Evolutionary conservation across 208 protist genomes (phyloP).

Genomic region (Trypanosoma conorhini): DNA sequence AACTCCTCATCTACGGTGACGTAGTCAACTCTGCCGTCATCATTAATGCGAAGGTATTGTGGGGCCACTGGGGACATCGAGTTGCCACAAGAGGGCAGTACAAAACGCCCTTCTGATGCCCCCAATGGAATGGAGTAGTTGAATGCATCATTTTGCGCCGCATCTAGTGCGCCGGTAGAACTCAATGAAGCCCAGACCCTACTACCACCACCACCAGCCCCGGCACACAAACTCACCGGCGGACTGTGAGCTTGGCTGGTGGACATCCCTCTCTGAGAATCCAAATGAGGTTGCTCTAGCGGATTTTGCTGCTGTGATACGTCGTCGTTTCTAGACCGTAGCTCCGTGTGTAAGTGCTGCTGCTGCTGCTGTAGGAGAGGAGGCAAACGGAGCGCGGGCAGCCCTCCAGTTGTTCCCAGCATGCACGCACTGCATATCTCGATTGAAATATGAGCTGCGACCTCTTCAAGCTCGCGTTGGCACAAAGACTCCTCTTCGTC

Average conservation of each 20-base stretch:
- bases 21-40: constrained; percentile 79
- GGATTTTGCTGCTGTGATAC: background rate
- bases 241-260: constrained; percentile 16
- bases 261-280: constrained; percentile 4
- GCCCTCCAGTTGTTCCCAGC: background rate
- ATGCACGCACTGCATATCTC: constrained; percentile 71
- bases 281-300: constrained; percentile 16
- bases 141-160: constrained; percentile 77
- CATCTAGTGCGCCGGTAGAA: constrained; percentile 58
- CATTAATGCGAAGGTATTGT: constrained; percentile 85
- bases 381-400: background rate
- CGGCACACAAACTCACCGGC: constrained; percentile 12
- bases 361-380: background rate
- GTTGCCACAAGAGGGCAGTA: constrained; percentile 52
- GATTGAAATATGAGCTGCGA: constrained; percentile 62
- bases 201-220: background rate
- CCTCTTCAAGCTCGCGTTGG: constrained; percentile 76
- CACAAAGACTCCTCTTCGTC: constrained; percentile 61
- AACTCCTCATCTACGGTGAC: constrained; percentile 67
- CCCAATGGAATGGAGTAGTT: constrained; percentile 63
- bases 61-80: constrained; percentile 33
- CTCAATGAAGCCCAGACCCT: constrained; percentile 15
- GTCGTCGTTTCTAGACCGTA: constrained; percentile 8
- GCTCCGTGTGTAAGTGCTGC: constrained; percentile 3
- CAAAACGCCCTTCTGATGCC: constrained; percentile 71